Base-by-base conservation (phyloP, 2,329 filamentous ascomycete genomes). In the Apiospora malaysiana region DNA sequence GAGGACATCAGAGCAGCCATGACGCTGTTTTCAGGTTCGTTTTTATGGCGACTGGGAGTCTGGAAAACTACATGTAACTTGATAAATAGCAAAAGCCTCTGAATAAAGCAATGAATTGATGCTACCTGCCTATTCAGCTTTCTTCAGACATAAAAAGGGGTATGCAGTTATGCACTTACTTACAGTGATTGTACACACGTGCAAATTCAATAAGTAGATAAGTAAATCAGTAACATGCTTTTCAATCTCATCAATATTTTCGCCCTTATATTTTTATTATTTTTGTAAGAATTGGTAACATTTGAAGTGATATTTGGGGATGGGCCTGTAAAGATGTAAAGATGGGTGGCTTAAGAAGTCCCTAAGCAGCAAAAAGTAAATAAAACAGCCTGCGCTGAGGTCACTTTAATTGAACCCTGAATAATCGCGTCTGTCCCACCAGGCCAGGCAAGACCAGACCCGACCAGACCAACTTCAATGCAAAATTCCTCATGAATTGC, bases 351-450 rank as follows among this genome's bases (percentile, higher is more conserved):
- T 18, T 51, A 23, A 65, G 40, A 23, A 65, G 40, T 43, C 37
- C 63, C 63, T 43, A 66, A 42, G 63, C 37, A 32, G 63, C 18
- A 66, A 66, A 21, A 66, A 42, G 63, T 66, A 66, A 66, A 66
- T 45, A 66, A 66, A 59, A 9, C 42, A 45, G 42, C 42, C 51
- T 21, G 6, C 51, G 16, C 16, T 59, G 51, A 59, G 51, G 51
- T 59, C 51, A 59, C 51, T 59, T 21, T 37, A 49, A 37, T 21
- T 32, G 51, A 59, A 59, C 51, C 27, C 51, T 59, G 51, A 59
- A 59, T 59, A 16, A 37, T 16, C 51, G 51, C 51, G 51, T 59
- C 14, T 32, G 47, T 51, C 23, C 51, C 46, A 45, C 42, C 49
- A 23, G 27, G 6, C 27, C n/a, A 23, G n/a, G 16, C n/a, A 4